A percentile compares a stretch with the other conserved stretches of the same genome.
Evolutionary conservation across 306 rosid species (phyloP).

Genomic region (Cercis canadensis): DNA sequence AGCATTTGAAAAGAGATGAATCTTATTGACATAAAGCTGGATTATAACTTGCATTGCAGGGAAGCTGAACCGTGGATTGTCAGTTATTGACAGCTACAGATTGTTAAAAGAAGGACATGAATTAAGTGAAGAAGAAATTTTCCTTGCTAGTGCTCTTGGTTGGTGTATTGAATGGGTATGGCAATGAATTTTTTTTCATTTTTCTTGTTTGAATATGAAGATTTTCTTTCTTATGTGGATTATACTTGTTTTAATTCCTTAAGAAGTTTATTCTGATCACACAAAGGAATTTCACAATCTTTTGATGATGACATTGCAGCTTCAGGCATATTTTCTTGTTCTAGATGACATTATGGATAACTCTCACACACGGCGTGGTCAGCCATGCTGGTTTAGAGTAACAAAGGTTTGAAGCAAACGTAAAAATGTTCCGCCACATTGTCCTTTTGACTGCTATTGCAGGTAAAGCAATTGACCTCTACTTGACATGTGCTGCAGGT

Average conservation of each 20-base stretch:
- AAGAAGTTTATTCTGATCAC: constrained; percentile 2
- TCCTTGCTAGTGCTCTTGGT: constrained; percentile 66
- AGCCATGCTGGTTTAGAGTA: constrained; percentile 65
- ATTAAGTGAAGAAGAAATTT: constrained; percentile 58
- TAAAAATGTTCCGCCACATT: not conserved
- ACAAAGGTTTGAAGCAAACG: constrained; percentile 56
- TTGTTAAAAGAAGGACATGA: constrained; percentile 55
- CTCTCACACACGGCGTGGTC: constrained; percentile 68
- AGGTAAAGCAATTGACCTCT: constrained; percentile 16
- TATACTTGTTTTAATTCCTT: constrained; percentile 8
- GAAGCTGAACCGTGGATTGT: constrained; percentile 66
- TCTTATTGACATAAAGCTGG: constrained; percentile 28
- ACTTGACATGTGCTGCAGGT: constrained; percentile 51
- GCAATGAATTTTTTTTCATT: not conserved
- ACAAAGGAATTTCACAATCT: constrained; percentile 6
- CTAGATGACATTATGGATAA: constrained; percentile 70
- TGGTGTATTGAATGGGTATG: constrained; percentile 75
- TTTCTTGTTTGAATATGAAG: constrained; percentile 5
- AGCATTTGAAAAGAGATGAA: constrained; percentile 15
- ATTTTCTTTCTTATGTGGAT: not conserved
- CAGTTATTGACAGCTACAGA: constrained; percentile 62
- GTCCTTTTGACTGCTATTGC: constrained; percentile 24
- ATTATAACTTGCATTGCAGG: constrained; percentile 47
- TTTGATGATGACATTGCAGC: constrained; percentile 51
- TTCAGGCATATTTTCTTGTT: constrained; percentile 68